A percentile compares a stretch with the other conserved stretches of the same genome.
Conservation (phyloP, 2,329 filamentous ascomycete genomes). For the Phialophora verrucosa region DNA sequence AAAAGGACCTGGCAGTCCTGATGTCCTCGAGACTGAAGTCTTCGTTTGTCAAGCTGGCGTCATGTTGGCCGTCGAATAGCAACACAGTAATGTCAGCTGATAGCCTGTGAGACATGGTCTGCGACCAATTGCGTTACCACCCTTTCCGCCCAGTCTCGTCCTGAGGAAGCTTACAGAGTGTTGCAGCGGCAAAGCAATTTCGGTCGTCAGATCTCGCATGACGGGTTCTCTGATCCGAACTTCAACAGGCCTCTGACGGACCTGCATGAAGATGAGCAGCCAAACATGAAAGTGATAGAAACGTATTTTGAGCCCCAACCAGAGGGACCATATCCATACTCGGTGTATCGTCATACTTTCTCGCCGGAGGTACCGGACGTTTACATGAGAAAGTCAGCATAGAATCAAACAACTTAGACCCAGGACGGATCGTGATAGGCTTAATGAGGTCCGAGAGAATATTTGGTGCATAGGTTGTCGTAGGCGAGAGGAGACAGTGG, state of each 20-base stretch:
- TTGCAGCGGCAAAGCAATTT: constrained; percentile 40
- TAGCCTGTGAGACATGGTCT: constrained; percentile 31
- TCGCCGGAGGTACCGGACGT: constrained; percentile 45
- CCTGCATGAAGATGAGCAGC: constrained; percentile 33
- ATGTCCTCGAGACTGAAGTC: constrained; percentile 47
- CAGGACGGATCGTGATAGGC: constrained; percentile 41
- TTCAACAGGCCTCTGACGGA: constrained; percentile 39
- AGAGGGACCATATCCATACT: constrained; percentile 44
- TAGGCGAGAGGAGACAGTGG: constrained; percentile 44
- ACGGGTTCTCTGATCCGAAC: constrained; percentile 46
- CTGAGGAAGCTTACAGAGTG: constrained; percentile 41
- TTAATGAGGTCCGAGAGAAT: constrained; percentile 24
- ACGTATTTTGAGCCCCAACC: constrained; percentile 2
- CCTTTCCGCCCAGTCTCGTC: constrained; percentile 49
- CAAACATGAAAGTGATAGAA: constrained; percentile 17
- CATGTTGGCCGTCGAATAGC: constrained; percentile 43
- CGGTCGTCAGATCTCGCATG: constrained; percentile 39
- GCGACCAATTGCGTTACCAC: constrained; percentile 48
- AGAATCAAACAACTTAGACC: constrained; percentile 49
- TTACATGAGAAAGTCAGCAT: constrained; percentile 42
- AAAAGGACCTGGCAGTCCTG: constrained; percentile 39
- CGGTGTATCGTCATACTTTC: constrained; percentile 54
- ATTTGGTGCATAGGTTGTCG: constrained; percentile 5
- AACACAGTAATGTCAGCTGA: background rate
- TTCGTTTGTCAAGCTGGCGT: constrained; percentile 54